Evolutionary conservation across 73 alveolate species (phyloP).

Genomic region (Stentor coeruleus): DNA sequence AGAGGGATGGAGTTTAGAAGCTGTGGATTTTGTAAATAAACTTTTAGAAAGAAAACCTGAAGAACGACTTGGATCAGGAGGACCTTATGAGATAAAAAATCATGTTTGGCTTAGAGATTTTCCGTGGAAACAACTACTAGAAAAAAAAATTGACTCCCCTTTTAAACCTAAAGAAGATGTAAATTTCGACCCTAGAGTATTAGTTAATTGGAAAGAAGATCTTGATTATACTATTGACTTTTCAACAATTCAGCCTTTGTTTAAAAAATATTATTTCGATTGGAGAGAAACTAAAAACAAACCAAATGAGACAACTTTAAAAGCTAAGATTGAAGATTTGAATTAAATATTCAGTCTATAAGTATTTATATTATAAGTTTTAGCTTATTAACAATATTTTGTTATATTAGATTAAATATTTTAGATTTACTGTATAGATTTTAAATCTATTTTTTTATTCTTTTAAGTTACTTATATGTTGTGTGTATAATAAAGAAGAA

Average conservation of each 20-base stretch:
- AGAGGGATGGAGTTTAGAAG: constrained; percentile 92
- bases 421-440: too few relatives aligned
- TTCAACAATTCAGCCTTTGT: background rate
- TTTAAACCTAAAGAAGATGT: background rate
- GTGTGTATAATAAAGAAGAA: too few relatives aligned
- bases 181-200: background rate
- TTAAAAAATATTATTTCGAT: background rate
- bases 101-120: constrained; percentile 70
- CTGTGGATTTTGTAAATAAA: constrained; percentile 89
- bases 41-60: constrained; percentile 62
- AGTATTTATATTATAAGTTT: too few relatives aligned
- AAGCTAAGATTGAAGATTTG: too few relatives aligned
- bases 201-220: background rate
- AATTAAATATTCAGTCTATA: too few relatives aligned
- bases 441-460: too few relatives aligned
- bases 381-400: too few relatives aligned
- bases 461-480: too few relatives aligned
- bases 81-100: constrained; percentile 58
- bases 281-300: background rate
- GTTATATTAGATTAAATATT: too few relatives aligned
- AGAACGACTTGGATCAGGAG: constrained; percentile 66
- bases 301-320: too few relatives aligned
- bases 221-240: background rate
- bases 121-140: constrained; percentile 42
- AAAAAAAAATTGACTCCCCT: background rate